These are phyloP conservation scores for Geum urbanum DNA, from an alignment of 306 rosid species.

Conservation along the genomic window DNA sequence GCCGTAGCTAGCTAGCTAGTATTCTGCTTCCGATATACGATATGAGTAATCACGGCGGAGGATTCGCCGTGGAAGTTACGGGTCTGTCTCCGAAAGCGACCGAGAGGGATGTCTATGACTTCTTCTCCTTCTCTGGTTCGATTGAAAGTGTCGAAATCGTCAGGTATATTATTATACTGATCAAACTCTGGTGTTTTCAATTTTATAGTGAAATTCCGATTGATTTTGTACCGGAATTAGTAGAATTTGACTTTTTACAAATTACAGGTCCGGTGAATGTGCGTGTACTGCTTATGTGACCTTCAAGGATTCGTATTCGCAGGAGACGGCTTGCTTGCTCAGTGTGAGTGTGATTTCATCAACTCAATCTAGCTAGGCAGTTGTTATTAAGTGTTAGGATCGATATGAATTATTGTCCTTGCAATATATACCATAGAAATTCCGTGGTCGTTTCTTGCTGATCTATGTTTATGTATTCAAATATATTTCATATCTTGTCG, in stretches of 20 bases:
- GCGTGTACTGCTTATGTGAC: constrained; percentile 85
- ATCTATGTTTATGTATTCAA: neutral
- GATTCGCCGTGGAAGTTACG: constrained; percentile 65
- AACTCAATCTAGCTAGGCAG: neutral
- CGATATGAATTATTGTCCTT: neutral
- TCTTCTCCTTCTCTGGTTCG: constrained; percentile 74
- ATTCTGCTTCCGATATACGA: neutral
- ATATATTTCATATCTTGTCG: neutral
- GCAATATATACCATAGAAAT: neutral
- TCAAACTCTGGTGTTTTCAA: neutral
- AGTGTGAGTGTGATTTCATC: constrained; percentile 57
- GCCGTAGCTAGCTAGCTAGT: neutral
- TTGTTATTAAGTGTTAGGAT: neutral
- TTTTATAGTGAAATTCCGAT: too few relatives aligned
- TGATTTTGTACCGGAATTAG: neutral
- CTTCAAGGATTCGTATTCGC: constrained; percentile 80
- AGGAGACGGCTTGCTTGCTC: constrained; percentile 89
- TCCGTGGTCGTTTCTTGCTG: too few relatives aligned
- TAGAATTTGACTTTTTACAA: neutral
- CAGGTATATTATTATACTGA: constrained; percentile 31
- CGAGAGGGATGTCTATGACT: constrained; percentile 67
- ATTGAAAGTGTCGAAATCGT: constrained; percentile 63
- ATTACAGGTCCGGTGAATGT: constrained; percentile 62
- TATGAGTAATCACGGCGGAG: constrained; percentile 39
- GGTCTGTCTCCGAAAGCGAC: constrained; percentile 75